Evolutionary conservation across 805 yeast species (phyloP), one percentile per base, ranked within the genome.

Genomic region (Barnettozyma sp.): DNA sequence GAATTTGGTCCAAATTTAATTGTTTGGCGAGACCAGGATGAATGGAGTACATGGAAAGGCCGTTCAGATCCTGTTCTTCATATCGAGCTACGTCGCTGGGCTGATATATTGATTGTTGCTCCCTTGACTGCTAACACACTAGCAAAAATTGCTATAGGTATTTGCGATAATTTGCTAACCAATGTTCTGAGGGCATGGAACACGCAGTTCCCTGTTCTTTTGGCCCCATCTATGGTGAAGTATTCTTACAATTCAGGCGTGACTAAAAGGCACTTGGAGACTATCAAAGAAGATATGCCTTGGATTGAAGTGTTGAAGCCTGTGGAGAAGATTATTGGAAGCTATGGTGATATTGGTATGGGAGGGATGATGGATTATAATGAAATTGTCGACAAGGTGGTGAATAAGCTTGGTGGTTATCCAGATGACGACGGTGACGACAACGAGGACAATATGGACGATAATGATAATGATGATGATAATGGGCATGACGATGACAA

Each of bases 341-440:
- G 85, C 27, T 86, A 88, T 63, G 97, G 98, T 42, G 97, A 90
- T 50, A 87, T 92, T 38, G 97, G 97, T n/a, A 82, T 92, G 86
- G 97, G 98, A 33, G 97, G 98, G 36, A 92, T 92, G 97, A 82
- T 88, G 80, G 97, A 92, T 50, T 86, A 94, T 76, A 82, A 85
- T 56, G 97, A 88, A 56, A 81, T 92, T 49, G 95, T 87, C 14
- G 94, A 87, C 54, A 76, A 78, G 49, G 70, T 85, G 33, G 94
- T 83, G 15, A 67, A 78, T 59, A 81, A 79, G 54, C 63, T 87
- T 45, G 75, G 79, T 44, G 69, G 77, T 38, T 62, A 72, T 69
- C 78, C 79, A 14, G 71, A 73, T 34, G 71, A 65, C 20, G 77
- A 71, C 10, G 70, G 67, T 21, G 72, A 65, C 10, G 70, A 65